Base-by-base conservation (phyloP, 768 basidiomycete species). In the Holtermanniella nyarrowii region DNA sequence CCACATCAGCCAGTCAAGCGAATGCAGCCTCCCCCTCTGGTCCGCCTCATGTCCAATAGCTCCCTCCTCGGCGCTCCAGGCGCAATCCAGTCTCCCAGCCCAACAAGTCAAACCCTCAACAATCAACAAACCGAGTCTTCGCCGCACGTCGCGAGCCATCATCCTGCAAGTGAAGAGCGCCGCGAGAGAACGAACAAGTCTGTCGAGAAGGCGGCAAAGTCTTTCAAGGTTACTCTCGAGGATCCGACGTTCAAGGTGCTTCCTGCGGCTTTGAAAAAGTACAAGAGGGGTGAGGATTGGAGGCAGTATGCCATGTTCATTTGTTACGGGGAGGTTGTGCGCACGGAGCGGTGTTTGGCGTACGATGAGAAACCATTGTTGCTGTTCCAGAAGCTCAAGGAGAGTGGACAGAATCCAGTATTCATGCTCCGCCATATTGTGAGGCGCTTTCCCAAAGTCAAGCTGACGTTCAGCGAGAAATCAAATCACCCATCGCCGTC, bases 271-370 rank as follows among this genome's bases (percentile, higher is more conserved):
- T 76, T 99, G 57, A 96, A 96, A 75, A 97, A 97, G 72, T 99
- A 99, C 72, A 90, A 88, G 66, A 97, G 97, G 73, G 89, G 93
- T 71, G 95, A 97, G 58, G 91, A 87, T 70, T 99, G 95, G 95
- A 85, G 89, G 76, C 87, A 89, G 63, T 99, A 97, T 74, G 95
- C 95, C 24, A 86, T 99, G 84, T 99, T 99, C 74, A 97, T 99
- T 55, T 97, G 93, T 62, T 96, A 93, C 71, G 93, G 91, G 11
- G 83, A 84, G 83, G 56, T 27, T 26, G 26, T 18, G 31, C 31
- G 31, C 21, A 81, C 82, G 73, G 95, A 99, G 71, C 83, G 95
- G 26, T 99, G 95, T 74, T 74, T 99, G 49, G 86, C 86, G 64
- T 96, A 95, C 62, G 95, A 99, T 66, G 95, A 99, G 74, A 97